Conservation (phyloP, 306 rosid genomes). For the Vigna trinervia region DNA sequence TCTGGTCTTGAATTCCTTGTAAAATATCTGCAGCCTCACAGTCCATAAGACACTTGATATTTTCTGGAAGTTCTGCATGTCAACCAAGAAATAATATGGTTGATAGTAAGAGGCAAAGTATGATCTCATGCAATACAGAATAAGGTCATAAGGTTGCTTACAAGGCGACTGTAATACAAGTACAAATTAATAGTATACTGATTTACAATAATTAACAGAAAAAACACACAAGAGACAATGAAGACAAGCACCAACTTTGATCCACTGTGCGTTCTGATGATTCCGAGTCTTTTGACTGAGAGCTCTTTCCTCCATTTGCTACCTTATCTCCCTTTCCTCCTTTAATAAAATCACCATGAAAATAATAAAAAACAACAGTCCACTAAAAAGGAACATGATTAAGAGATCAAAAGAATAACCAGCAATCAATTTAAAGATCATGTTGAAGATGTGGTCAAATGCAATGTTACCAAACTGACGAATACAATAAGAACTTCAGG, state of each 20-base stretch:
- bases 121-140: conserved; percentile 24
- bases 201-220: conserved; percentile 28
- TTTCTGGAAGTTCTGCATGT: conserved; percentile 74
- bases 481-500: conserved; percentile 49
- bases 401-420: conserved; percentile 27
- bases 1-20: conserved; percentile 76
- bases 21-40: conserved; percentile 78
- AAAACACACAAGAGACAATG: conserved; percentile 19
- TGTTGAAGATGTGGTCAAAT: conserved; percentile 12
- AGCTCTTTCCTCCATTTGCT: conserved; percentile 54
- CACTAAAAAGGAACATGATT: conserved; percentile 12
- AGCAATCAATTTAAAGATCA: conserved; percentile 18
- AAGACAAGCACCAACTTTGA: conserved; percentile 62
- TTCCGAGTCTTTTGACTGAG: conserved; percentile 52
- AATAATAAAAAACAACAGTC: conserved; percentile 16
- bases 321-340: conserved; percentile 71
- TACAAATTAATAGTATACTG: background rate
- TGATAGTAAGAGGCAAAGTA: background rate
- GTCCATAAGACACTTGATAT: conserved; percentile 76
- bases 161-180: conserved; percentile 23
- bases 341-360: conserved; percentile 50
- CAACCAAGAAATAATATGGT: conserved; percentile 28
- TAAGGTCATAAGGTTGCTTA: background rate
- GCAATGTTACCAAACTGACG: conserved; percentile 20
- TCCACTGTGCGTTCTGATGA: conserved; percentile 64